Conservation (phyloP, 1,139 yeast species). For the Geotrichum aggregatum region DNA sequence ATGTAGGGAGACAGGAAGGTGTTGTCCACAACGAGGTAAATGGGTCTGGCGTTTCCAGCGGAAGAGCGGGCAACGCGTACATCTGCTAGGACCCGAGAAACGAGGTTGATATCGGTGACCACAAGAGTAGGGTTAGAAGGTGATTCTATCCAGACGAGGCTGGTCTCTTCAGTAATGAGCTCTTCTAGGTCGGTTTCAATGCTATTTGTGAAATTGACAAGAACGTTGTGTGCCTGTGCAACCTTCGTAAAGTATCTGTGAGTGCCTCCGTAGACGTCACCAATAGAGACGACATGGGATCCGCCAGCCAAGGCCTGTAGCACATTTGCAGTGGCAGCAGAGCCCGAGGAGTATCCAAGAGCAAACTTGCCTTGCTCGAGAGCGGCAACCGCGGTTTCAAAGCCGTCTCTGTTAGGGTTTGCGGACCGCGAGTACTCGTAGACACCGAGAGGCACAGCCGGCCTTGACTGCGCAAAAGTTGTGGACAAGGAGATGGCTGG, state of each 20-base stretch:
- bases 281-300: constrained; percentile 73
- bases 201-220: constrained; percentile 63
- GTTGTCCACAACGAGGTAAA: constrained; percentile 79
- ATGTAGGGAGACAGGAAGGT: constrained; percentile 92
- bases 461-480: constrained; percentile 76
- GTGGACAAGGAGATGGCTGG: constrained; percentile 82
- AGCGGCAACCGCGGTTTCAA: constrained; percentile 76
- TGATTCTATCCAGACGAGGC: constrained; percentile 82
- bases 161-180: constrained; percentile 57
- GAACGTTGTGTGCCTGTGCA: constrained; percentile 74
- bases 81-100: constrained; percentile 49
- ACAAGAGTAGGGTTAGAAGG: constrained; percentile 85
- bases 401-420: constrained; percentile 82
- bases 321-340: constrained; percentile 78
- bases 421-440: constrained; percentile 86
- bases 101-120: constrained; percentile 65
- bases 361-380: constrained; percentile 76
- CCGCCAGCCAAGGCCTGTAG: constrained; percentile 70
- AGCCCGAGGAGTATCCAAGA: constrained; percentile 78
- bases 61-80: constrained; percentile 43
- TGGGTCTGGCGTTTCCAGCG: constrained; percentile 42
- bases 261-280: constrained; percentile 92
- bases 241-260: constrained; percentile 88
- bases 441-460: constrained; percentile 70
- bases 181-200: constrained; percentile 56